Evolutionary conservation across 2,329 filamentous ascomycete species (phyloP), one percentile per base, ranked within the genome.

Genomic region (Fusarium hainanense): DNA sequence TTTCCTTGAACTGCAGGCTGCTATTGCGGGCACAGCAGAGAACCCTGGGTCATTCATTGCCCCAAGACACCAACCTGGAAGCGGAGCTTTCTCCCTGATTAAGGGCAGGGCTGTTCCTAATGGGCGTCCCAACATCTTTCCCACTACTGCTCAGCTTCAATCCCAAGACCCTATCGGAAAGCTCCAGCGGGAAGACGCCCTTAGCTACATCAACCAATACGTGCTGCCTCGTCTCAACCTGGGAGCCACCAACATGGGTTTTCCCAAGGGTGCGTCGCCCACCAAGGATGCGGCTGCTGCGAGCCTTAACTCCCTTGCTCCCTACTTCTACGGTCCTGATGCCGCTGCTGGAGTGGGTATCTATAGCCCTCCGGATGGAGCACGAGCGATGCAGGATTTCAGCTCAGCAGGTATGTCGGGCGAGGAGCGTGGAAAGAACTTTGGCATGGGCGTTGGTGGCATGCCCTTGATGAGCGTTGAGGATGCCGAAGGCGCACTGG

Each of bases 151-250:
- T 3, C 82, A 82, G 49, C 81, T 82, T 8, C 84, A 84, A 58
- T 79, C 82, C 2, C 83, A 85, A 62, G 88, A 91, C 70, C 87
- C 88, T 2, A 84, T 90, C 27, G 85, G 85, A 68, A 90, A 90
- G 80, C 88, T 91, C 69, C 88, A 89, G 77, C 85, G 88, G 14
- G 88, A 91, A 71, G 89, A 90, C 74, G 88, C 88, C 1, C 85
- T 91, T 42, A 87, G 85, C 76, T 91, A 90, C 78, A 90, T 91
- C 78, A 91, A 91, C 77, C 89, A 91, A 77, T 90, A 89, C 69
- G 87, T 91, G 3, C 81, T 91, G 34, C 89, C 89, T 20, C 84
- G 85, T 6, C 81, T 89, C 18, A 88, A 87, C 69, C 80, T 88
- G 4, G 84, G 84, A 41, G 82, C 81, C 28, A 82, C 82, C 58